Conservation (phyloP, 2,329 filamentous ascomycete genomes). For the Colletotrichum tofieldiae region DNA sequence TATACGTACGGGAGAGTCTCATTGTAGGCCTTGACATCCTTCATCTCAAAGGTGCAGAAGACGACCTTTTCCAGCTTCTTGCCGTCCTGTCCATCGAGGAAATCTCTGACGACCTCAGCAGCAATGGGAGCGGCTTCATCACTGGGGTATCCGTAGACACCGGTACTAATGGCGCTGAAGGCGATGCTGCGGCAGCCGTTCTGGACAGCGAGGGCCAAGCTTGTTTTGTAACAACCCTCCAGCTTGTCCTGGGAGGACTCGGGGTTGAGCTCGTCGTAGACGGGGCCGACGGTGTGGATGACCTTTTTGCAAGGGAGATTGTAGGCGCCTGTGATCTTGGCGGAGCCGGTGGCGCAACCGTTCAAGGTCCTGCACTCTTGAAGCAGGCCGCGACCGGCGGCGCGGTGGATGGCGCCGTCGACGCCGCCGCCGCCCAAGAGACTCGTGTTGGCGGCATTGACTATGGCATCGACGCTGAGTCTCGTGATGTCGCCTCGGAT, state of each 20-base stretch:
- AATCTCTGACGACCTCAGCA: slow-evolving; percentile 70
- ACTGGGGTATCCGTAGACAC: slow-evolving; percentile 90
- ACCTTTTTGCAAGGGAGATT: slow-evolving; percentile 82
- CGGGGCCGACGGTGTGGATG: slow-evolving; percentile 92
- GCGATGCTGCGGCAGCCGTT: slow-evolving; percentile 80
- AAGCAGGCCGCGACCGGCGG: slow-evolving; percentile 79
- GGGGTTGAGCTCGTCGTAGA: slow-evolving; percentile 70
- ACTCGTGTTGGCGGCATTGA: slow-evolving; percentile 89
- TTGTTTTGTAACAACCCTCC: slow-evolving; percentile 77
- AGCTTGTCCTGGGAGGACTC: slow-evolving; percentile 65
- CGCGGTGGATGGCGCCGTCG: slow-evolving; percentile 87
- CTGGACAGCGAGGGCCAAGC: slow-evolving; percentile 80
- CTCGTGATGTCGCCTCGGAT: slow-evolving; percentile 86
- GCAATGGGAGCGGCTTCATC: slow-evolving; percentile 81
- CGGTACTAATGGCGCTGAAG: slow-evolving; percentile 89
- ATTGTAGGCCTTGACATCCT: slow-evolving; percentile 84
- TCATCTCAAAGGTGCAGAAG: slow-evolving; percentile 87
- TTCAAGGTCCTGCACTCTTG: slow-evolving; percentile 79
- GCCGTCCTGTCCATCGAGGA: slow-evolving; percentile 64
- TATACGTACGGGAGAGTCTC: slow-evolving; percentile 79
- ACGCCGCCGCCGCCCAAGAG: slow-evolving; percentile 93
- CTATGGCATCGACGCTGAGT: slow-evolving; percentile 84
- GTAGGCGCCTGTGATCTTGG: slow-evolving; percentile 88
- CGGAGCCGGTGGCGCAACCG: slow-evolving; percentile 83
- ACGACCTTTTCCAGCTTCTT: slow-evolving; percentile 79